phyloP scores from a whole-genome alignment of 106 monocot species.

The Alisma plantagoaquatica region DNA sequence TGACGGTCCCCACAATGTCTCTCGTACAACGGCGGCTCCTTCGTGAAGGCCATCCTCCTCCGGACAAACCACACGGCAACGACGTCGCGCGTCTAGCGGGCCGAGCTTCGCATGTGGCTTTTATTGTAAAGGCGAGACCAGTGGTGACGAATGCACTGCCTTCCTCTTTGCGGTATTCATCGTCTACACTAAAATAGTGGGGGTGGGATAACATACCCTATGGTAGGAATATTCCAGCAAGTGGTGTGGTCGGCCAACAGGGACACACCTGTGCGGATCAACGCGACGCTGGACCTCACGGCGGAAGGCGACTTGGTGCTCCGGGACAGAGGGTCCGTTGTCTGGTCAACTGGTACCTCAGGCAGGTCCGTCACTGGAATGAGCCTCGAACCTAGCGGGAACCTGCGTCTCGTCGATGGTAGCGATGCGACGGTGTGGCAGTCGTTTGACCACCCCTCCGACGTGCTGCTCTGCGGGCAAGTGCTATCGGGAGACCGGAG shows the following conservation, averaged over 20 bases:
- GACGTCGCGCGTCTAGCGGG: neutral
- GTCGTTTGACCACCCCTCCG: neutral
- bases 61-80: too few species aligned
- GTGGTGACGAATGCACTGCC: neutral
- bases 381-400: neutral
- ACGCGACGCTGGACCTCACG: neutral
- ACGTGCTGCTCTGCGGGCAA: neutral
- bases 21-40: neutral
- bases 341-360: neutral
- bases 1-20: too few species aligned
- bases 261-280: neutral
- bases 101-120: slow-evolving; percentile 1
- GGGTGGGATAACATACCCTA: neutral
- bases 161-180: neutral
- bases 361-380: neutral
- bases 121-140: neutral
- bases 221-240: neutral
- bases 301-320: neutral
- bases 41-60: neutral
- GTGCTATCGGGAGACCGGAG: neutral
- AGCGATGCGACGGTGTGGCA: neutral
- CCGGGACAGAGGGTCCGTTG: neutral
- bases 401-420: neutral
- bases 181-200: neutral
- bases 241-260: slow-evolving; percentile 1